phyloP scores from a whole-genome alignment of 768 basidiomycete species.

The Tylopilus vinaceipallidus region DNA sequence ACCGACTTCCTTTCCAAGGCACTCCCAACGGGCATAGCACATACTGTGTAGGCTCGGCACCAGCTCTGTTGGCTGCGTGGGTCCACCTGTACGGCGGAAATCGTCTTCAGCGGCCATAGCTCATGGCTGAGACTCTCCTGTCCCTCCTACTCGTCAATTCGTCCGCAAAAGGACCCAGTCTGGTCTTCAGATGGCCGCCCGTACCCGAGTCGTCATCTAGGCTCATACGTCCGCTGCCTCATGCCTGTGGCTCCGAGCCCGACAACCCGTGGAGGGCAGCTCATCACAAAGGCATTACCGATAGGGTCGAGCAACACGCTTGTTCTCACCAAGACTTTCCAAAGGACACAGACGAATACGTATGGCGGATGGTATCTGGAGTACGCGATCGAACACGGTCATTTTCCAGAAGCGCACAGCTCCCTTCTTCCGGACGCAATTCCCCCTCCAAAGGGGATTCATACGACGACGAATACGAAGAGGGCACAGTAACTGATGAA shows the following conservation, averaged over 20 bases:
- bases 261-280: constrained; percentile 78
- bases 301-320: constrained; percentile 5
- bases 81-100: too few relatives aligned
- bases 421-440: constrained; percentile 47
- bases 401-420: constrained; percentile 43
- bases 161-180: constrained; percentile 74
- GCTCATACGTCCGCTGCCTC: constrained; percentile 67
- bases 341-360: constrained; percentile 46
- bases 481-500: constrained; percentile 41
- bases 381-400: constrained; percentile 51
- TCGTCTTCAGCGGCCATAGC: too few relatives aligned
- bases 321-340: not conserved
- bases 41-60: not conserved
- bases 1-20: constrained; percentile 8
- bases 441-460: constrained; percentile 49
- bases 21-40: too few relatives aligned
- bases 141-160: constrained; percentile 82
- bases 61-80: not conserved
- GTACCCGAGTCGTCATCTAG: constrained; percentile 61
- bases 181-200: constrained; percentile 87
- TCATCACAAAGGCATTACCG: constrained; percentile 38
- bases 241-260: constrained; percentile 43
- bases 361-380: constrained; percentile 59
- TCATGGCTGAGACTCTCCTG: constrained; percentile 65
- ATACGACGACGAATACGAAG: constrained; percentile 34